A percentile compares a stretch with the other conserved stretches of the same genome.
These are phyloP conservation scores for Gynochthodes officinalis DNA, from an alignment of 257 asterid genomes.

Conservation along the genomic window DNA sequence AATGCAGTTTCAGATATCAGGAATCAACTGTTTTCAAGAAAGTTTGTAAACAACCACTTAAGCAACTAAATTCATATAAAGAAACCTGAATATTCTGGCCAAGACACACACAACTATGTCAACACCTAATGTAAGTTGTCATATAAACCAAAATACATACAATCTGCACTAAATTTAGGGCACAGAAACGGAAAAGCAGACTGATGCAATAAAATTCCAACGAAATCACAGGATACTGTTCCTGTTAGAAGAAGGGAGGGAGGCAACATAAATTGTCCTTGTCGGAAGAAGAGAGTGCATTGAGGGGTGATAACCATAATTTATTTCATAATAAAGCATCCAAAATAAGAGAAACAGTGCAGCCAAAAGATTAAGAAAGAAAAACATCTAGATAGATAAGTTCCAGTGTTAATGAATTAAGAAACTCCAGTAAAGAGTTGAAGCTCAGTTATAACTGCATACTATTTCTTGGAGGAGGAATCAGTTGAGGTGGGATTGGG, in stretches of 20 bases:
- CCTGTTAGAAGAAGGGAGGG: not conserved
- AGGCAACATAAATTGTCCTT: not conserved
- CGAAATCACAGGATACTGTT: not conserved
- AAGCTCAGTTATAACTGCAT: not conserved
- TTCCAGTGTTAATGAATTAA: too few relatives aligned
- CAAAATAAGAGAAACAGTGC: not conserved
- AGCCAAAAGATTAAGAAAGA: not conserved
- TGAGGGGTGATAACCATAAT: not conserved
- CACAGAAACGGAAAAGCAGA: not conserved
- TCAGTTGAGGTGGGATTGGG: constrained; percentile 15
- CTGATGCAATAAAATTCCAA: not conserved
- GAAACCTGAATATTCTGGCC: not conserved
- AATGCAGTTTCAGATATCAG: not conserved
- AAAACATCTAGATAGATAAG: not conserved
- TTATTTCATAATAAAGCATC: not conserved
- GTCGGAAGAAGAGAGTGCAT: not conserved
- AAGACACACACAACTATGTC: not conserved
- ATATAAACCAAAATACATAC: not conserved
- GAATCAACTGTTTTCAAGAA: not conserved
- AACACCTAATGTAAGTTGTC: not conserved
- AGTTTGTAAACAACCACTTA: not conserved
- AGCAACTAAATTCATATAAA: not conserved
- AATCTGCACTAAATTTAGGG: not conserved
- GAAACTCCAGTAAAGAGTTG: too few relatives aligned
- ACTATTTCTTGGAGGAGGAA: constrained; percentile 30